Percentiles rank a stretch among this genome's conserved stretches.
phyloP scores from a whole-genome alignment of 371 early-diverging fungal genomes.

The Apophysomyces sp. region DNA sequence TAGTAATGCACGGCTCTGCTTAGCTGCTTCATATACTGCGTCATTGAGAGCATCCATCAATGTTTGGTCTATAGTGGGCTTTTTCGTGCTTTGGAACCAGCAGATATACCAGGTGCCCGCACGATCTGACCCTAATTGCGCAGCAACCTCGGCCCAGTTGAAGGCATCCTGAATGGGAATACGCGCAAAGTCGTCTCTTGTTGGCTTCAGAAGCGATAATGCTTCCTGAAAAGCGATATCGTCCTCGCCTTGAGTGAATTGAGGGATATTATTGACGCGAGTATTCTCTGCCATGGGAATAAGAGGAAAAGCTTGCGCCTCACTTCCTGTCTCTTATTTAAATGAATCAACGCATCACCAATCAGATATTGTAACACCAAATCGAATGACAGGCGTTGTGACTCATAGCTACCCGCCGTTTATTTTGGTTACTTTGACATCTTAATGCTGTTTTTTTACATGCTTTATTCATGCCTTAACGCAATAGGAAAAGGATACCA shows the following conservation, averaged over 20 bases:
- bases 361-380: too few species aligned
- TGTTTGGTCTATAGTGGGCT: conserved; percentile 25
- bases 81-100: conserved; percentile 41
- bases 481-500: background rate
- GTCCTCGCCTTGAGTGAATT: background rate
- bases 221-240: conserved; percentile 1
- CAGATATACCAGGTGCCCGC: conserved; percentile 46
- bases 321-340: too few species aligned
- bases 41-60: conserved; percentile 40
- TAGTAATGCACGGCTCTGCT: conserved; percentile 41
- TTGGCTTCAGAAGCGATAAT: conserved; percentile 19
- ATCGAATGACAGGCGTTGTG: too few species aligned
- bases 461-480: background rate
- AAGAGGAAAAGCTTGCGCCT: background rate
- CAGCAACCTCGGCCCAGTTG: conserved; percentile 32
- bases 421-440: too few species aligned
- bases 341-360: too few species aligned
- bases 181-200: conserved; percentile 22
- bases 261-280: background rate
- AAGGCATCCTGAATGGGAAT: conserved; percentile 18
- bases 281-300: background rate
- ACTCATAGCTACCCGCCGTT: too few species aligned
- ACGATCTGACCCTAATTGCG: conserved; percentile 9
- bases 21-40: conserved; percentile 43
- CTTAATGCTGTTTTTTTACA: too few species aligned